Evolutionary conservation across 176 grass and related monocot species (phyloP), one percentile per base, ranked within the genome.

Genomic region (Oryza meridionalis): DNA sequence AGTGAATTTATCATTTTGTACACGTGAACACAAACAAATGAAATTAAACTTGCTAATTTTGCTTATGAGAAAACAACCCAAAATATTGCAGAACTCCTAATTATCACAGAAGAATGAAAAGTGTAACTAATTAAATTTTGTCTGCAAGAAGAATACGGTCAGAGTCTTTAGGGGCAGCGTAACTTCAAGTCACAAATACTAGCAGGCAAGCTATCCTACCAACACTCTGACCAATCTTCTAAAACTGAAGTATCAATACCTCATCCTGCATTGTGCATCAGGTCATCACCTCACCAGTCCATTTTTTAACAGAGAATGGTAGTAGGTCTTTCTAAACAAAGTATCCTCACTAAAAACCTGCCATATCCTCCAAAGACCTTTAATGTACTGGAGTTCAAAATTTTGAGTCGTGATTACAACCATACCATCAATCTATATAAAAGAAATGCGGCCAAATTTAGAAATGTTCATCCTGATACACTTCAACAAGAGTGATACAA

Each of bases 181-280:
- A 70, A 78, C 21, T 9, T 13, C 3, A 78, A 35, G 16, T 78
- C 49, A 59, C 67, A 14, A 65, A 51, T 25, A 65, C 25, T 38
- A 84, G 37, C 2, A 70, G 58, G 62, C 17, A 38, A 73, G 9
- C 31, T 38, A 31, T 19, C 14, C 31, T 29, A 67, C 58, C 31
- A 49, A 73, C 38, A 79, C 72, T 85, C 7, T 72, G 11, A 11
- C 16, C 13, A 45, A 66, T 77, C 67, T 17, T 72, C 26, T 4
- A 64, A 78, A 79, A 77, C 13, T 45, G 17, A 45, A 32, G 40
- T 77, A 69, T 63, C 68, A 9, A 47, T 79, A 37, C 26, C 15
- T 12, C 5, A 4, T 50, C 45, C 26, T 37, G 29, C 27, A 50
- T 31, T 76, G 26, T 59, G 9, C 4, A 5, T 37, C 17, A 65